Percentiles rank a stretch among this genome's conserved stretches.
phyloP scores from a whole-genome alignment of 2,329 filamentous ascomycete species.

The Fusarium bactridioides region DNA sequence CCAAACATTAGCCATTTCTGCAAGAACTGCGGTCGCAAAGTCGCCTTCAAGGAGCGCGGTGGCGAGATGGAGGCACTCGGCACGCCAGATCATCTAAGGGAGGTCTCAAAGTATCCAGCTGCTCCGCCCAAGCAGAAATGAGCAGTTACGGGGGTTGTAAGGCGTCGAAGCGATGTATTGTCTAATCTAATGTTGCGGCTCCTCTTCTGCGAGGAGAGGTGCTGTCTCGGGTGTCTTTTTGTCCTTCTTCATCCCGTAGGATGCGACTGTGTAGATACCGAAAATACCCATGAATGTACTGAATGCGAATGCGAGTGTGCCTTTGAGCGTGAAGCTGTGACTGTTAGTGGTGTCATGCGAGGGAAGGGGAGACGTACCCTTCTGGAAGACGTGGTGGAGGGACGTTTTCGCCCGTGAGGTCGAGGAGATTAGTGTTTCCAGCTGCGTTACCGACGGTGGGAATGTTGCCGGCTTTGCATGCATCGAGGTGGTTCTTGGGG shows the following conservation, averaged over 20 bases:
- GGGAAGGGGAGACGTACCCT: slow-evolving; percentile 55
- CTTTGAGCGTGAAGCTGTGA: slow-evolving; percentile 69
- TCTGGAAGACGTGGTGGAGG: slow-evolving; percentile 65
- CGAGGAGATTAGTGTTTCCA: slow-evolving; percentile 72
- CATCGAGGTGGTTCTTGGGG: slow-evolving; percentile 65
- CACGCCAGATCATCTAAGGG: slow-evolving; percentile 39
- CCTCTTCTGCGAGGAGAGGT: slow-evolving; percentile 30
- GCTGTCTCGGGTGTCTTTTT: slow-evolving; percentile 34
- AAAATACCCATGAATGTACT: slow-evolving; percentile 73
- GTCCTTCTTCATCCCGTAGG: slow-evolving; percentile 61
- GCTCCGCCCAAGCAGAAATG: slow-evolving; percentile 14
- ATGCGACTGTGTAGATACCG: slow-evolving; percentile 71
- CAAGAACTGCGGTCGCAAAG: slow-evolving; percentile 39
- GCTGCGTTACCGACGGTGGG: slow-evolving; percentile 75
- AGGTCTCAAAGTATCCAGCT: slow-evolving; percentile 35
- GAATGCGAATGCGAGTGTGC: slow-evolving; percentile 78
- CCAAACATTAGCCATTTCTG: slow-evolving; percentile 38
- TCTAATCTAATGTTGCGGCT: slow-evolving; percentile 4
- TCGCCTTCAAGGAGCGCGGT: slow-evolving; percentile 26
- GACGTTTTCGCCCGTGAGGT: slow-evolving; percentile 68
- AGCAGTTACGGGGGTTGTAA: not conserved
- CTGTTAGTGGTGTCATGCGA: not conserved
- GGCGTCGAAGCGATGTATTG: slow-evolving; percentile 14
- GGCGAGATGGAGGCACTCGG: slow-evolving; percentile 32
- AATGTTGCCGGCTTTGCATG: slow-evolving; percentile 61